Base-by-base conservation (phyloP, 345 rosid species). In the Mercurialis annua region DNA sequence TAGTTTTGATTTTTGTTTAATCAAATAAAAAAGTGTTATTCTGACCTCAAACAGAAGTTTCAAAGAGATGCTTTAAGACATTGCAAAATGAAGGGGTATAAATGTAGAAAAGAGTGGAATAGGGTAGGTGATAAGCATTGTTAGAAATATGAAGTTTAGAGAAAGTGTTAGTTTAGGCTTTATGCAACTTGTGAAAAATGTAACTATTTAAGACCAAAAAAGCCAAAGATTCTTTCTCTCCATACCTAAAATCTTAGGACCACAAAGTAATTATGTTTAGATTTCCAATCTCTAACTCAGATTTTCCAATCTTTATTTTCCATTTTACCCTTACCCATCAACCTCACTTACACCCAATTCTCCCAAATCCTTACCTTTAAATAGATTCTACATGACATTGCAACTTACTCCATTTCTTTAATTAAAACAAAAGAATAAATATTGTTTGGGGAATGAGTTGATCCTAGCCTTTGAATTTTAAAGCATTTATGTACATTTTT, bases 201-300 rank as follows among this genome's bases (percentile, higher is more conserved):
- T 65, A 73, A 78, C 85, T 60, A 72, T 76, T 80, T 79, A 56
- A 38, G 65, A 68, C 77, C 67, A 78, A 80, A 56, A 78, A 73
- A 63, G 71, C 87, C 78, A 57, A 64, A 77, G 79, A 79, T 82
- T 18, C 14, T 43, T 68, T 30, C 47, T 53, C 27, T 42, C 27
- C 11, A 64, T 38, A 51, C 61, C 67, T 18, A n/a, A 40, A 64
- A 30, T 18, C 7, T 52, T 26, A 53, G 83, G 83, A 82, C 89
- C 82, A 81, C 81, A 27, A 38, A 36, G 65, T 72, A 73, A 82
- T 82, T 69, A 76, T 82, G 66, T 81, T 68, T 80, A 72, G 83
- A 89, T 85, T 85, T 82, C 84, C 84, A 77, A 82, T 82, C 92
- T 80, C 73, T 73, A n/a, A 87, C 92, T 87, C 85, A 81, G 92